A percentile compares a stretch with the other conserved stretches of the same genome.
Evolutionary conservation across 2,329 filamentous ascomycete species (phyloP).

Genomic region (Cyphellophora attinorum): DNA sequence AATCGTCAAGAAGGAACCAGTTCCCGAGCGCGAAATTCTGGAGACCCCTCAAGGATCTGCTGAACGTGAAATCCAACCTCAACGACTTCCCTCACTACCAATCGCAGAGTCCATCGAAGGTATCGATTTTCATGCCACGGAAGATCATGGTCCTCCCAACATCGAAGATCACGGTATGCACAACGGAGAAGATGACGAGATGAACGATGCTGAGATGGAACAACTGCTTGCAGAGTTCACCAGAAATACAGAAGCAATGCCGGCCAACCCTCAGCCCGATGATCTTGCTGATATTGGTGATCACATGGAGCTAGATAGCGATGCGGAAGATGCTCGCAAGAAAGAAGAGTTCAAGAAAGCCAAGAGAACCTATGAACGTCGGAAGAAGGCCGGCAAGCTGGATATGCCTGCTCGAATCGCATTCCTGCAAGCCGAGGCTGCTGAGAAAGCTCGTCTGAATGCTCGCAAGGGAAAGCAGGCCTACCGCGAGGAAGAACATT

Average conservation of each 20-base stretch:
- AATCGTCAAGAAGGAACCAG: no score
- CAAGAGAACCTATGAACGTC: slow-evolving; percentile 7
- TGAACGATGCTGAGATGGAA: not conserved
- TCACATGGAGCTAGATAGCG: slow-evolving; percentile 6
- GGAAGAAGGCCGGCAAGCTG: slow-evolving; percentile 2
- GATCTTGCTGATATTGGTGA: slow-evolving; percentile 2
- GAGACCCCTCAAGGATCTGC: no score
- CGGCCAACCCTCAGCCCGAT: not conserved
- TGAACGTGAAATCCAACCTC: no score
- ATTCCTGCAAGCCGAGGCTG: slow-evolving; percentile 7
- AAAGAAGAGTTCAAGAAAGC: slow-evolving; percentile 6
- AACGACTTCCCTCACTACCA: no score
- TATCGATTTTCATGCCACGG: no score
- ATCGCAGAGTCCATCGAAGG: no score
- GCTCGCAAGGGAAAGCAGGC: slow-evolving; percentile 8
- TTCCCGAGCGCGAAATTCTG: no score
- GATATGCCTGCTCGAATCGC: slow-evolving; percentile 9
- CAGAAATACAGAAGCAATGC: not conserved
- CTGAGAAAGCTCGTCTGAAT: slow-evolving; percentile 8
- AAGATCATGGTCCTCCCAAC: no score
- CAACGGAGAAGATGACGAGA: not conserved
- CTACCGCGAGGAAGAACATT: slow-evolving; percentile 6
- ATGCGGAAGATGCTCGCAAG: not conserved
- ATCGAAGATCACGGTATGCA: no score
- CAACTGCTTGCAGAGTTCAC: not conserved